Conservation (phyloP, 2,329 filamentous ascomycete species). For the Nigrospora sphaerica region DNA sequence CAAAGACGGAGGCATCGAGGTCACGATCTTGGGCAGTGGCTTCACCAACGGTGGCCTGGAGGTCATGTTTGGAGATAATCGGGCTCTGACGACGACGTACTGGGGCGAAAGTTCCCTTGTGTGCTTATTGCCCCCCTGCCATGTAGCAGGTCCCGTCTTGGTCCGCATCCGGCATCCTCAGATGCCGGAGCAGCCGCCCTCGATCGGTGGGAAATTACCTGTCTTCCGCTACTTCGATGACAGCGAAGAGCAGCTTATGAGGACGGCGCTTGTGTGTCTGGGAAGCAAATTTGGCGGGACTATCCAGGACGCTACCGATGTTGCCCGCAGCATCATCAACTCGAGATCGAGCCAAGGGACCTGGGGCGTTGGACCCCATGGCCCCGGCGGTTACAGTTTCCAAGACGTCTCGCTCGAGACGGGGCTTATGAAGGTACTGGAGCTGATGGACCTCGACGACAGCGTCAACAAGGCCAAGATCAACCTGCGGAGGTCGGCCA, state of each 20-base stretch:
- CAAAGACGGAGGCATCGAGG: conserved; percentile 76
- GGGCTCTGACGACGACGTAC: conserved; percentile 65
- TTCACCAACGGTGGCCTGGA: conserved; percentile 71
- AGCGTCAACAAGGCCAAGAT: conserved; percentile 60
- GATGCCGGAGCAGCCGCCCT: conserved; percentile 26
- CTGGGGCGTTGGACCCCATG: conserved; percentile 33
- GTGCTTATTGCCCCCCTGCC: conserved; percentile 67
- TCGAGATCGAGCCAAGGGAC: conserved; percentile 39
- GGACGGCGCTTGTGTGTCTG: conserved; percentile 58
- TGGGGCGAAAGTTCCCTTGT: conserved; percentile 77
- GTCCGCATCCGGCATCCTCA: conserved; percentile 57
- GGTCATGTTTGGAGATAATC: conserved; percentile 70
- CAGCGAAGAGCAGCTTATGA: conserved; percentile 60
- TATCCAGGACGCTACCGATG: conserved; percentile 52
- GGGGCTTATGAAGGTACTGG: conserved; percentile 65
- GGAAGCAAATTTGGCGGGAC: conserved; percentile 58
- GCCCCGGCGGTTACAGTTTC: conserved; percentile 36
- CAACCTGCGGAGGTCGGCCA: conserved; percentile 51
- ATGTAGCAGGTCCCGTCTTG: conserved; percentile 59
- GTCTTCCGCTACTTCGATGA: conserved; percentile 71
- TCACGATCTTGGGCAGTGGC: conserved; percentile 73
- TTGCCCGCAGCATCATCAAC: conserved; percentile 55
- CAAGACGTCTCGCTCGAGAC: conserved; percentile 43
- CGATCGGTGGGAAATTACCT: conserved; percentile 25
- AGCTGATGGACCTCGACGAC: conserved; percentile 72